Conservation (phyloP, 129 eudicot genomes). For the Artemisia tridentata region DNA sequence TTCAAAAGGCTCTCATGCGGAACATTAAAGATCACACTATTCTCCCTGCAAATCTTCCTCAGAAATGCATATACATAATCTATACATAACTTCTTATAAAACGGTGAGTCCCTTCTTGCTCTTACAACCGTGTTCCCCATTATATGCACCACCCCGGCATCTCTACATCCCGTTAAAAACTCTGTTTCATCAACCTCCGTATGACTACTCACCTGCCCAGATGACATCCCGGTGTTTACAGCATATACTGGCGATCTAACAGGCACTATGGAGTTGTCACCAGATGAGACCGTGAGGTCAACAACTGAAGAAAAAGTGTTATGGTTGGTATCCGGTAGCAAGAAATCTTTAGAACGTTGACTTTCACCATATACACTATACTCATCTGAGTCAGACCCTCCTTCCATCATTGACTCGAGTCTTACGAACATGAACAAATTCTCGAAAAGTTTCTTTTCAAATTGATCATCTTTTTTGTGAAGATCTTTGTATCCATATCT, state of each 20-base stretch:
- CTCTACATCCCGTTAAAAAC: conserved; percentile 66
- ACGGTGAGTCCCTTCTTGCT: conserved; percentile 65
- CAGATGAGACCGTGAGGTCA: conserved; percentile 57
- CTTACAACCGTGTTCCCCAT: conserved; percentile 80
- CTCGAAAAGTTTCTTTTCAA: conserved; percentile 77
- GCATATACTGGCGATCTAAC: conserved; percentile 42
- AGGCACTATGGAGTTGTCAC: conserved; percentile 64
- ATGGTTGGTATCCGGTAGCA: conserved; percentile 30
- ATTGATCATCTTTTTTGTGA: conserved; percentile 84
- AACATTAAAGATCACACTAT: conserved; percentile 88
- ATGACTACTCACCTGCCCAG: conserved; percentile 60
- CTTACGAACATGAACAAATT: conserved; percentile 68
- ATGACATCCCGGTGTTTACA: conserved; percentile 34
- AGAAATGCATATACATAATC: conserved; percentile 86
- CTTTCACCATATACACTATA: conserved; percentile 70
- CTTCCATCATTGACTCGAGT: conserved; percentile 98
- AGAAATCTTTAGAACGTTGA: conserved; percentile 41
- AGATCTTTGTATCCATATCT: conserved; percentile 94
- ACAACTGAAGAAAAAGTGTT: conserved; percentile 37
- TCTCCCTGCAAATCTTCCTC: conserved; percentile 93
- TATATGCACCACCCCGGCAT: conserved; percentile 94
- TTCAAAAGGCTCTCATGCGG: conserved; percentile 95
- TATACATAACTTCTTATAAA: conserved; percentile 59
- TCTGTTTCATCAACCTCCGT: conserved; percentile 72
- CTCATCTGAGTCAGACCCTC: conserved; percentile 84